phyloP scores from a whole-genome alignment of 768 basidiomycete species.

The Hypholoma sublateritium region DNA sequence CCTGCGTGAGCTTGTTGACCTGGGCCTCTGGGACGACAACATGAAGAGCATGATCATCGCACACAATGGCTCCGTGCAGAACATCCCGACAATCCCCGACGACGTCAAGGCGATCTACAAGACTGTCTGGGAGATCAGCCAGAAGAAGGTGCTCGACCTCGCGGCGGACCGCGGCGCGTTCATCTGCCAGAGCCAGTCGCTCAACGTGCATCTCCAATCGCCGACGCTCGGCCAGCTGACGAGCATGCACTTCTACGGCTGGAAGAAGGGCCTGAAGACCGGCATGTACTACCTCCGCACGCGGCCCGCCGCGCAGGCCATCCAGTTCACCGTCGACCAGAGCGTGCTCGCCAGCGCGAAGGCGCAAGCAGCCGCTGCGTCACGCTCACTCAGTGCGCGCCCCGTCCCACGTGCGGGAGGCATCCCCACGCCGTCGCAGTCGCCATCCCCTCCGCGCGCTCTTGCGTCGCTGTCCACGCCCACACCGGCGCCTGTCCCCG shows the following conservation, averaged over 20 bases:
- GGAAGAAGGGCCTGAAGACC: slow-evolving; percentile 99
- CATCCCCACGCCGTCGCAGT: slow-evolving; percentile 31
- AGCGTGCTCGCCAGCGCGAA: slow-evolving; percentile 67
- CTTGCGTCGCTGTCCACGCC: slow-evolving; percentile 17
- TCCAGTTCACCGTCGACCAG: slow-evolving; percentile 96
- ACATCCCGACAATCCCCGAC: slow-evolving; percentile 84
- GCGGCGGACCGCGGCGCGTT: slow-evolving; percentile 98
- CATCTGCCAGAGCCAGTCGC: slow-evolving; percentile 93
- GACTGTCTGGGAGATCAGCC: slow-evolving; percentile 99
- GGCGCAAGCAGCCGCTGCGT: slow-evolving; percentile 38
- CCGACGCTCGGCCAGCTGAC: slow-evolving; percentile 92
- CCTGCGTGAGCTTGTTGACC: slow-evolving; percentile 95
- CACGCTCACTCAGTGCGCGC: slow-evolving; percentile 22
- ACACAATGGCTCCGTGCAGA: slow-evolving; percentile 87
- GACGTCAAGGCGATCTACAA: slow-evolving; percentile 98
- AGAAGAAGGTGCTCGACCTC: slow-evolving; percentile 97
- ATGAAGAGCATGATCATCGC: slow-evolving; percentile 99
- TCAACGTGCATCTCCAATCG: slow-evolving; percentile 90
- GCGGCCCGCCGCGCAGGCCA: slow-evolving; percentile 90
- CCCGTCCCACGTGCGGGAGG: slow-evolving; percentile 19
- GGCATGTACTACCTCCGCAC: slow-evolving; percentile 99
- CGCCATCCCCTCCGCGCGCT: slow-evolving; percentile 25
- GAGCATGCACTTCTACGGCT: slow-evolving; percentile 98
- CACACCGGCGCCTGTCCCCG: slow-evolving; percentile 13
- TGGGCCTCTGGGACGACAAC: slow-evolving; percentile 93